Base-by-base conservation (phyloP, 345 rosid species). In the Theobroma cacao region DNA sequence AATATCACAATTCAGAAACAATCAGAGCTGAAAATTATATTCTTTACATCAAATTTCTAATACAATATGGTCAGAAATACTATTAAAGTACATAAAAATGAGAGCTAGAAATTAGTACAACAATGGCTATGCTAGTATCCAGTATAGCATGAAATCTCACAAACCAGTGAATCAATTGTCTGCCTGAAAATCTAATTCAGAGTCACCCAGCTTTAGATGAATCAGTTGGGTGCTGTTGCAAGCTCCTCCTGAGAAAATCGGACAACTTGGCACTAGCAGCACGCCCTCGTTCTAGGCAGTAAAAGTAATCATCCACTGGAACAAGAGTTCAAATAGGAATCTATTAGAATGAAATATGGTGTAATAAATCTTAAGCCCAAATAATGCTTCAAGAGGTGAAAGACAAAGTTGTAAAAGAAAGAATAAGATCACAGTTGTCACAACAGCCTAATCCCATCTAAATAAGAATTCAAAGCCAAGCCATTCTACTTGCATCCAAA, bases 231-330 rank as follows among this genome's bases (percentile, higher is more conserved):
- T 82, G 83, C 69, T 85, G 91, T 69, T 90, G 90, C 83, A 93
- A 85, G 84, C 81, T 90, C 93, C 91, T 87, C 81, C 99, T 83
- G 7, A 93, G 90, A 79, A 93, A 89, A 86, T 88, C 89, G 26
- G 98, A 91, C 88, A 93, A 77, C 78, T 88, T 91, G 55, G 84
- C 81, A 28, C 88, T 36, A 28, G 94, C 97, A 74, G 99, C 91
- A 33, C 83, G 88, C n/a, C 97, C 94, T 11, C 91, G 86, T 58
- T 90, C 95, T 26, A 92, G 78, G 78, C 96, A 91, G 15, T 82
- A 80, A 79, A 92, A 85, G 68, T 91, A 95, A 69, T 89, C 93
- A 0, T 92, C 96, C 90, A 90, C 99, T 91, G 77, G 59, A 65
- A 72, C 53, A 81, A 77, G 79, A 71, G 18, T 52, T 69, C 26